These are phyloP conservation scores for Nicotiana benthamiana DNA, from an alignment of 257 asterid genomes.

Conservation along the genomic window DNA sequence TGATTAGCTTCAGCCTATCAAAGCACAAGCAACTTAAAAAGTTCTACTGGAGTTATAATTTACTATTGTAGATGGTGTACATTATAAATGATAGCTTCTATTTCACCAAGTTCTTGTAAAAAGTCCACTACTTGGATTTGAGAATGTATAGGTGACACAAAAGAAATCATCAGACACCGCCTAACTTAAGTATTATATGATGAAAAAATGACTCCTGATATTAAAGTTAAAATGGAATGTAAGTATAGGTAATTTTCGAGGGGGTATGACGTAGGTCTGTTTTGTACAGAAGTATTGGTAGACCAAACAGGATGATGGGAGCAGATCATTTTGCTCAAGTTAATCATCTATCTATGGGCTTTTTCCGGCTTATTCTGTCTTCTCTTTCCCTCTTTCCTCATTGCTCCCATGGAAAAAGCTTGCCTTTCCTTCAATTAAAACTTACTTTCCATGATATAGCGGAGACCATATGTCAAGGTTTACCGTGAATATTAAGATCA, in stretches of 20 bases:
- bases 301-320: neutral
- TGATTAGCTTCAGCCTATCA: neutral
- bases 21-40: neutral
- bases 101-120: neutral
- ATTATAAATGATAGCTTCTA: neutral
- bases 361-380: neutral
- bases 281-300: neutral
- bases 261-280: neutral
- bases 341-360: neutral
- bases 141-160: neutral
- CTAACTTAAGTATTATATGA: neutral
- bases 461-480: neutral
- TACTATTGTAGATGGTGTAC: neutral
- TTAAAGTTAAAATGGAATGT: neutral
- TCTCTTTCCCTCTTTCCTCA: neutral
- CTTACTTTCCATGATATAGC: neutral
- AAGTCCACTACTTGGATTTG: neutral
- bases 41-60: neutral
- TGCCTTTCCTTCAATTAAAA: neutral
- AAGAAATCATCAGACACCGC: neutral
- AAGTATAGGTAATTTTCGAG: neutral
- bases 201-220: neutral
- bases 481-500: neutral
- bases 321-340: neutral
- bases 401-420: neutral